phyloP scores from a whole-genome alignment of 805 yeast genomes.

The Ogataea nitratoaversa region DNA sequence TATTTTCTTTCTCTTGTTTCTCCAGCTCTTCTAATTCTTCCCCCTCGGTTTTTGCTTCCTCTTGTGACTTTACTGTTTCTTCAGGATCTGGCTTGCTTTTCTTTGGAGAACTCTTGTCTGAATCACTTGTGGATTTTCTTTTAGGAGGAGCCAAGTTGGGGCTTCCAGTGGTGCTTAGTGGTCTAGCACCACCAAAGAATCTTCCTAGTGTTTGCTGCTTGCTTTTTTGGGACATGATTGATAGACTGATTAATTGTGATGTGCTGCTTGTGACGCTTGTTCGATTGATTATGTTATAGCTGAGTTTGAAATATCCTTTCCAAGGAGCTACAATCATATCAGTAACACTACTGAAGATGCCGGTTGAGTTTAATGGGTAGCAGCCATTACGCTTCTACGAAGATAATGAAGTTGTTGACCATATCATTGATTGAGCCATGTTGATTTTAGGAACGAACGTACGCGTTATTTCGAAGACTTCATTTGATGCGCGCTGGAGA shows the following conservation, averaged over 20 bases:
- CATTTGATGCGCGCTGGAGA: no score
- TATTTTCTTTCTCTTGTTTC: slow-evolving; percentile 4
- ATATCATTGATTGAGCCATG: no score
- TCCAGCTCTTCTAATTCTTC: slow-evolving; percentile 8
- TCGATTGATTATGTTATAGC: no score
- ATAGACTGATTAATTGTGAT: background rate
- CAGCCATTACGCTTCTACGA: no score
- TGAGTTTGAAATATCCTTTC: no score
- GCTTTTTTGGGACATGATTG: slow-evolving; percentile 1
- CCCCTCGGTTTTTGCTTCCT: slow-evolving; percentile 1
- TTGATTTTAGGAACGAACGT: no score
- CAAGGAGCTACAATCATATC: no score
- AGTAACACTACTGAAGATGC: no score
- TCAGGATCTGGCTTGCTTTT: background rate
- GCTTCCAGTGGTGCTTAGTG: background rate
- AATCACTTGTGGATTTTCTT: slow-evolving; percentile 12
- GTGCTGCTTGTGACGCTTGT: no score
- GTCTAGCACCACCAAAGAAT: slow-evolving; percentile 13
- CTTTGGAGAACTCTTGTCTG: background rate
- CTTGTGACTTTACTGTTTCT: background rate
- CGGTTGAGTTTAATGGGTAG: no score
- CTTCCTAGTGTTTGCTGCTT: slow-evolving; percentile 20
- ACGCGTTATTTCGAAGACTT: no score
- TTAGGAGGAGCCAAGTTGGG: background rate
- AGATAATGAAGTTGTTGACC: no score